Conservation (phyloP, 257 asterid genomes). For the Anisodus acutangulus region DNA sequence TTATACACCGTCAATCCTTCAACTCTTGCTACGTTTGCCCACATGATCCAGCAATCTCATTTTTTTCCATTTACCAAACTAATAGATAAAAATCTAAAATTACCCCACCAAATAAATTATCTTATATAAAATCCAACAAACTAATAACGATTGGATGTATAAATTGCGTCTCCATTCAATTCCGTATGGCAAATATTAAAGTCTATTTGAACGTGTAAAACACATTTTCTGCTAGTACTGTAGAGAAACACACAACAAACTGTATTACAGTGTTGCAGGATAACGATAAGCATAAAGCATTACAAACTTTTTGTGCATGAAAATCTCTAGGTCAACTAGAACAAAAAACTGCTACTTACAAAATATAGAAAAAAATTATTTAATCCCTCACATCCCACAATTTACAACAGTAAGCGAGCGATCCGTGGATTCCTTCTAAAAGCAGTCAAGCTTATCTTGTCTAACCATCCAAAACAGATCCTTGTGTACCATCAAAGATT, state of each 20-base stretch:
- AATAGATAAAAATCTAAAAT: too few relatives aligned
- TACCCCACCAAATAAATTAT: neutral
- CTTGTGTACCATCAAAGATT: neutral
- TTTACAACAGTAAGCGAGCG: conserved; percentile 24
- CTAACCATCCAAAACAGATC: conserved; percentile 21
- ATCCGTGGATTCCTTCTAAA: neutral
- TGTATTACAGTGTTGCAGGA: neutral
- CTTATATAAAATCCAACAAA: neutral
- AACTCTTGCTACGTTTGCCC: neutral
- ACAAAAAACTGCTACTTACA: conserved; percentile 7
- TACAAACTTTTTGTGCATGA: neutral
- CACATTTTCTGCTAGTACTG: neutral
- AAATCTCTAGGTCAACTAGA: neutral
- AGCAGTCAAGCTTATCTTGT: neutral
- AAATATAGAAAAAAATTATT: neutral
- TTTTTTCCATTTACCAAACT: too few relatives aligned
- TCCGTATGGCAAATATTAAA: neutral
- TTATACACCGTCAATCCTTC: neutral
- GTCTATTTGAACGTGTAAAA: neutral
- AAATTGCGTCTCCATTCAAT: neutral
- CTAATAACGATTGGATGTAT: neutral
- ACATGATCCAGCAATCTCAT: neutral
- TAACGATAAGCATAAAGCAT: neutral
- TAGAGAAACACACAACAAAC: neutral
- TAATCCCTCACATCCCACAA: neutral